Evolutionary conservation across 2,329 filamentous ascomycete species (phyloP).

Genomic region (Ilyonectria robusta): DNA sequence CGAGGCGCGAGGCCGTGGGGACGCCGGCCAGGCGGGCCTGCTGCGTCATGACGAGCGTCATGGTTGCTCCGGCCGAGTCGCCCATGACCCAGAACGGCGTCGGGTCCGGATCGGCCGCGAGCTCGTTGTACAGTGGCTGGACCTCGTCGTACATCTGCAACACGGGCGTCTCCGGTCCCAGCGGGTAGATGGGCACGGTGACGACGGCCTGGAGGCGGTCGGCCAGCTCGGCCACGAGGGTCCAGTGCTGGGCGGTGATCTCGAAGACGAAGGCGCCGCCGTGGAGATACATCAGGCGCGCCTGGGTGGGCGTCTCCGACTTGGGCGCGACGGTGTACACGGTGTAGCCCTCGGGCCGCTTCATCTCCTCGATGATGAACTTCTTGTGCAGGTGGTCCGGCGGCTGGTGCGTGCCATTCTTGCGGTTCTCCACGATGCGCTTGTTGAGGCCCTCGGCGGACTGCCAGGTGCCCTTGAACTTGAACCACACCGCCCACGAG

Average conservation of each 20-base stretch:
- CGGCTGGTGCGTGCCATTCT: conserved; percentile 37
- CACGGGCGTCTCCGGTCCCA: conserved; percentile 51
- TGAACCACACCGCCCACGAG: conserved; percentile 48
- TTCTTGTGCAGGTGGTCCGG: conserved; percentile 43
- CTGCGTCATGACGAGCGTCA: conserved; percentile 51
- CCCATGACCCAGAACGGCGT: conserved; percentile 50
- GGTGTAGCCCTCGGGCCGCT: conserved; percentile 35
- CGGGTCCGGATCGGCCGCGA: conserved; percentile 46
- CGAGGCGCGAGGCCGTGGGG: conserved; percentile 46
- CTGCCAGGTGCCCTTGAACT: conserved; percentile 45
- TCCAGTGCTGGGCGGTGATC: conserved; percentile 49
- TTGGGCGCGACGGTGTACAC: conserved; percentile 52
- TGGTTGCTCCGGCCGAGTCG: conserved; percentile 51
- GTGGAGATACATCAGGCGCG: conserved; percentile 51
- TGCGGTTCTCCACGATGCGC: conserved; percentile 44
- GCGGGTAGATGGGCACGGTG: conserved; percentile 52
- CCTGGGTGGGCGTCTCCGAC: conserved; percentile 46
- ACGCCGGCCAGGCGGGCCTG: conserved; percentile 44
- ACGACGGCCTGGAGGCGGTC: conserved; percentile 50
- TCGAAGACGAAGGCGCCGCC: conserved; percentile 52
- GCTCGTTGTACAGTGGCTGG: conserved; percentile 51
- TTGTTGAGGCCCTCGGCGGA: conserved; percentile 43
- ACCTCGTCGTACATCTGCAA: conserved; percentile 51
- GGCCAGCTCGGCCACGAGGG: conserved; percentile 45
- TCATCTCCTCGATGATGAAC: conserved; percentile 46